Base-by-base conservation (phyloP, 2,329 filamentous ascomycete species). In the Neocucurbitaria cava region DNA sequence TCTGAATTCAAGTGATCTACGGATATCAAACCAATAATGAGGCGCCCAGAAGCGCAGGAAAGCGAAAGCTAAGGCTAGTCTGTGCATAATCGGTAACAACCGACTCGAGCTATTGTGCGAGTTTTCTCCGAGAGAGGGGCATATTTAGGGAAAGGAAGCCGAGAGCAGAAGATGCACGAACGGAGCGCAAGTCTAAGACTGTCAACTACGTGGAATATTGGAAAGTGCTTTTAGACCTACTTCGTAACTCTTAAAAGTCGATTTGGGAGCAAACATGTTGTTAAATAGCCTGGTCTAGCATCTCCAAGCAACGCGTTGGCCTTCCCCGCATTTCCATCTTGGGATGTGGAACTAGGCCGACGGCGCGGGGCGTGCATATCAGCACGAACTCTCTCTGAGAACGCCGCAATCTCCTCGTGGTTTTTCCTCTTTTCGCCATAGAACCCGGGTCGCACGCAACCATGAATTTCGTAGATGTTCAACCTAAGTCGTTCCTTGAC, bases 401-500 rank as follows among this genome's bases (percentile, higher is more conserved):
- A 30, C 54, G 33, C 46, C 44, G 51, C 57, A 44, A 23, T 48
- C 42, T 51, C 52, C 58, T 65, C 66, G 50, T 61, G 58, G 43
- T 58, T 62, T 69, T 65, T 62, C 69, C 64, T 59, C 54, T 61
- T 72, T 65, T 49, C 52, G 68, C 64, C 62, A 57, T 62, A 43
- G 38, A 54, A 55, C 70, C 66, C 67, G 65, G 54, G 43, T 49
- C 46, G 55, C 48, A 61, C 46, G 55, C 48, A 60, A 54, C 52
- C 53, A 74, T 74, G 72, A 74, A 74, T 48, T 74, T 74, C 46
- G 70, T 73, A 31, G 72, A 75, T 57, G 65, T 71, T 21, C 72
- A 75, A 43, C 72, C 71, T 20, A 64, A 68, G 42, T 72, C 70
- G 17, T 75, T 74, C 49, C 65, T 74, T 21, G 72, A 74, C 43